These are phyloP conservation scores for Geum urbanum DNA, from an alignment of 306 rosid species.

Conservation along the genomic window DNA sequence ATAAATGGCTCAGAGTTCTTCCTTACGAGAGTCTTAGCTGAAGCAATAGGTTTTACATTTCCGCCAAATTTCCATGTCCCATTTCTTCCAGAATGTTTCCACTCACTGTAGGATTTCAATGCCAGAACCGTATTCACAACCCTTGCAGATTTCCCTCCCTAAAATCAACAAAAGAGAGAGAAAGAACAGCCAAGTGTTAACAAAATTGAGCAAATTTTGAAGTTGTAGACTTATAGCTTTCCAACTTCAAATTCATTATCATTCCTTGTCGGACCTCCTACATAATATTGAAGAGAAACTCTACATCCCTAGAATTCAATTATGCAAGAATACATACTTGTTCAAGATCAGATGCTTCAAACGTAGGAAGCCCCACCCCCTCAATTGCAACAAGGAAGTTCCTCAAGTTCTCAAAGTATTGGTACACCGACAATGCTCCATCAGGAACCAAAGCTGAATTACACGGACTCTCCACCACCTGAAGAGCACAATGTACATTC, in stretches of 20 bases:
- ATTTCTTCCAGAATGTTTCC: constrained; percentile 79
- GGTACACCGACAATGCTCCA: constrained; percentile 86
- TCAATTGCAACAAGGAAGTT: constrained; percentile 77
- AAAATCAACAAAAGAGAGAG: constrained; percentile 15
- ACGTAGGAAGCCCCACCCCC: constrained; percentile 80
- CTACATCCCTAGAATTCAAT: neutral
- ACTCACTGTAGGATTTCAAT: constrained; percentile 77
- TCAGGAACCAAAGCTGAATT: constrained; percentile 74
- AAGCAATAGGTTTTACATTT: constrained; percentile 49
- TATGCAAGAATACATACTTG: constrained; percentile 52
- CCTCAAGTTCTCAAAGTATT: constrained; percentile 91
- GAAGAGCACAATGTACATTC: constrained; percentile 3
- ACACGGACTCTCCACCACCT: constrained; percentile 95
- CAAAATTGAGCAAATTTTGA: constrained; percentile 5
- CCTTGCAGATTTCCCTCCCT: constrained; percentile 91
- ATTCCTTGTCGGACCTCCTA: neutral
- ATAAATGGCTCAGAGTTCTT: constrained; percentile 85
- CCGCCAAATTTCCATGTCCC: constrained; percentile 93
- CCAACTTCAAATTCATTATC: neutral
- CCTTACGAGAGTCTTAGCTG: constrained; percentile 60
- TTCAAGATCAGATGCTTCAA: constrained; percentile 94
- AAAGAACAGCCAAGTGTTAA: neutral
- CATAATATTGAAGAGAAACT: neutral
- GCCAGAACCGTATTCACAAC: constrained; percentile 73
- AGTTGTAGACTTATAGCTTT: neutral